Evolutionary conservation across 2,329 filamentous ascomycete species (phyloP), one percentile per base, ranked within the genome.

Genomic region (Rutstroemia sp.): DNA sequence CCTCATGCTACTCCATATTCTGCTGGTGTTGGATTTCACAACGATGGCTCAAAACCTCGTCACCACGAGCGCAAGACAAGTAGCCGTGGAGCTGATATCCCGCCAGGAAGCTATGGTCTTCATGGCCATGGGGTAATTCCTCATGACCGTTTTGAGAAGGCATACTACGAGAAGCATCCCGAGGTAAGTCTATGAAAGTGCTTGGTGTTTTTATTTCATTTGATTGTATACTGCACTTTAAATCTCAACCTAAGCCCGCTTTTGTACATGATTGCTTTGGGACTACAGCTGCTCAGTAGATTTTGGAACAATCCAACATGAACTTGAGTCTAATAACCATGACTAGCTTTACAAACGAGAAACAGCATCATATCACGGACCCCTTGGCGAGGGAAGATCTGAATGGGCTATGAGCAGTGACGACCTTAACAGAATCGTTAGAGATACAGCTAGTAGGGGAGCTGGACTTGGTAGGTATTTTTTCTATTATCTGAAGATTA

Each of bases 111-210:
- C 74, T 97, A 97, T 67, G 92, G 92, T 60, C 81, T 96, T 55
- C 92, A 95, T 66, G 90, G 92, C 46, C 92, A 96, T 67, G 91
- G 90, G 53, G 77, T 88, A 25, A 78, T 81, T 17, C 78, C 86
- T 3, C 82, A 83, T 56, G 89, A 95, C 73, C 89, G 87, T 68
- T 88, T 97, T 42, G 90, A 96, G 66, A 89, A 88, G 73, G 88
- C 88, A 25, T 96, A 95, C 80, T 95, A 94, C 68, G 83, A 90
- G 66, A 96, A 94, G 73, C 91, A 96, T 67, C 92, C 92, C 0
- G 89, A 96, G 54, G 53, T 56, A 51, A 56, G 53, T 51, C 27
- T 47, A 34, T 34, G 30, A 34, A 12, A 34, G 30, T 34, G 4
- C 30, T 34, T 34, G 30, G 12, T 34, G 30, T 34, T 34, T 34